Evolutionary conservation across 495 filamentous ascomycete species (phyloP).

Genomic region (Penicillium mononematosum): DNA sequence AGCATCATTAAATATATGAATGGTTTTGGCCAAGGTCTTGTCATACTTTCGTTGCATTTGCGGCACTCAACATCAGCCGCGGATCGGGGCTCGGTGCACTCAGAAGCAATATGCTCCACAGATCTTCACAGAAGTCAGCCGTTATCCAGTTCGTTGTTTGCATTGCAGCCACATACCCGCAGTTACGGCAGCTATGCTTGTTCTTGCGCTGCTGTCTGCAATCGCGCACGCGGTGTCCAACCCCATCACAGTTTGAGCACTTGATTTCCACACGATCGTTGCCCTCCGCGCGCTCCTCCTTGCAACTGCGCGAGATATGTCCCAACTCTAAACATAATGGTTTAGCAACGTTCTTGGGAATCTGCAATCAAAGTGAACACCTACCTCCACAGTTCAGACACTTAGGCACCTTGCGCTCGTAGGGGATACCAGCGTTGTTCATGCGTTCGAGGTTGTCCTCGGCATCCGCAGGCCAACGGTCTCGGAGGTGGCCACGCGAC

Average conservation of each 20-base stretch:
- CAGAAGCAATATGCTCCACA: slow-evolving; percentile 56
- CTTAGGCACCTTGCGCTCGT: slow-evolving; percentile 63
- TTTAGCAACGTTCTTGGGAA: not conserved
- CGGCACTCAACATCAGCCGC: slow-evolving; percentile 76
- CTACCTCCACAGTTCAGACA: slow-evolving; percentile 68
- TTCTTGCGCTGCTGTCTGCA: slow-evolving; percentile 63
- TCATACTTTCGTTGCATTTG: slow-evolving; percentile 66
- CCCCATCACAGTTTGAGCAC: slow-evolving; percentile 72
- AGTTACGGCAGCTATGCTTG: slow-evolving; percentile 76
- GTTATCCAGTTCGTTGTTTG: not conserved
- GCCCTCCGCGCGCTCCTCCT: slow-evolving; percentile 52
- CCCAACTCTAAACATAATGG: slow-evolving; percentile 57
- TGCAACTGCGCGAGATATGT: slow-evolving; percentile 66
- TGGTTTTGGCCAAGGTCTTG: not conserved
- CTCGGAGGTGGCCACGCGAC: slow-evolving; percentile 56
- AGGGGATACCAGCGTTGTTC: slow-evolving; percentile 65
- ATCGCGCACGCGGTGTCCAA: slow-evolving; percentile 68
- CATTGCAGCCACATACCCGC: slow-evolving; percentile 53
- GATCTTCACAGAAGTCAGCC: slow-evolving; percentile 37
- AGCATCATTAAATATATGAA: slow-evolving; percentile 7
- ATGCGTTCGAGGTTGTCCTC: slow-evolving; percentile 78
- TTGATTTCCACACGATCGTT: slow-evolving; percentile 52
- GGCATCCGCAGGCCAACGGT: slow-evolving; percentile 60
- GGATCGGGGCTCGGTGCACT: slow-evolving; percentile 70
- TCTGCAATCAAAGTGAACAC: slow-evolving; percentile 3